Evolutionary conservation across 2,329 filamentous ascomycete species (phyloP).

Genomic region (Cladophialophora bantiana): DNA sequence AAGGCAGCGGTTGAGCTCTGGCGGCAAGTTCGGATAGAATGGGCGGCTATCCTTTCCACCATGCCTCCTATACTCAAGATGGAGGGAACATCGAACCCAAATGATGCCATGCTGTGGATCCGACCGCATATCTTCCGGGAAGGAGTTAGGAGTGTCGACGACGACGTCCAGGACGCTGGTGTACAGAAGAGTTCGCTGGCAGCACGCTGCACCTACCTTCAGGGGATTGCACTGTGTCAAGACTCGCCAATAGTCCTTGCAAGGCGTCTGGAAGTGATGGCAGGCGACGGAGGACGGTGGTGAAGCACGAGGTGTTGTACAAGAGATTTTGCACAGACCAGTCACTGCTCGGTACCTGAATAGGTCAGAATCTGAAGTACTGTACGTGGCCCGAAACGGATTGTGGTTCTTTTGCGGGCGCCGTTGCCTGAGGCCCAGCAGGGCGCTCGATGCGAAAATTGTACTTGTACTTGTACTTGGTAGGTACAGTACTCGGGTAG

Average conservation of each 20-base stretch:
- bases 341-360: background rate
- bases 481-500: no score
- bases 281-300: slow-evolving; percentile 8
- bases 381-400: background rate
- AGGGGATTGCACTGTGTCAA: slow-evolving; percentile 59
- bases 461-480: no score
- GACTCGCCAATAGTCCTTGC: slow-evolving; percentile 54
- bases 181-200: slow-evolving; percentile 37
- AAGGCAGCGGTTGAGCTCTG: slow-evolving; percentile 66
- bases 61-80: slow-evolving; percentile 49
- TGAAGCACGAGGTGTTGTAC: background rate
- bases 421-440: background rate
- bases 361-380: background rate
- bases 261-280: slow-evolving; percentile 48
- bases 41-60: slow-evolving; percentile 60
- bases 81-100: slow-evolving; percentile 43
- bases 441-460: background rate
- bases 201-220: slow-evolving; percentile 57
- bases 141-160: background rate
- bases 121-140: slow-evolving; percentile 63
- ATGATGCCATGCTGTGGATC: slow-evolving; percentile 57
- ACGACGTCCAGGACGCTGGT: background rate
- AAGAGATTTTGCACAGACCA: slow-evolving; percentile 22
- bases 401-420: background rate
- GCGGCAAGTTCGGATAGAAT: slow-evolving; percentile 64